Evolutionary conservation across 257 asterid species (phyloP), one percentile per base, ranked within the genome.

Genomic region (Solanum sitiens): DNA sequence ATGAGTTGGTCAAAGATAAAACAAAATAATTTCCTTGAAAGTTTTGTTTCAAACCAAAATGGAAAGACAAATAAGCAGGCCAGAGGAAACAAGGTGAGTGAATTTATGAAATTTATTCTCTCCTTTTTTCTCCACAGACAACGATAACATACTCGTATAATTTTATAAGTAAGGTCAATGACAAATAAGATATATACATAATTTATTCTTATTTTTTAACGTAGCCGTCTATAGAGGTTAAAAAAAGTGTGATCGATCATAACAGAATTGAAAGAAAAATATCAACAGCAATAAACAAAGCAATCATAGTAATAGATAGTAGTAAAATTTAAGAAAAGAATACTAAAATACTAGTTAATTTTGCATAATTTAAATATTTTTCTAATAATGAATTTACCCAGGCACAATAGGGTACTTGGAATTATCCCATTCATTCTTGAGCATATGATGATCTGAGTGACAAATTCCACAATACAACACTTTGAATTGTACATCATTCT

Each of bases 381-480:
- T 8, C 21, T 23, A 76, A 21, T 8, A 27, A 20, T 7, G 33
- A 47, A 27, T 85, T 44, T 88, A 88, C 94, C 93, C 93, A 8
- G 94, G 92, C 13, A 92, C 93, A 74, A 91, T 32, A 53, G 93
- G 93, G 44, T 85, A 92, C 16, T 71, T 84, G 59, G 90, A 59
- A 61, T 59, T 73, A n/a, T 90, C 91, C 91, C 90, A 87, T 21
- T 91, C 93, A 50, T 91, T 92, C 89, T 91, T 92, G 45, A 82
- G 68, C 88, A 83, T 87, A 76, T 92, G 93, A 84, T 90, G 93
- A 88, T 92, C 94, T 1, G 93, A 86, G 88, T 92, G 94, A 84
- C 93, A 92, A 18, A 92, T 88, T 13, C 93, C 94, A 89, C 93
- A 90, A 16, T 90, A 90, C 53, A 90, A 1, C 32, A 91, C 88